Evolutionary conservation across 768 basidiomycete species (phyloP), one percentile per base, ranked within the genome.

Genomic region (Kwoniella pini): DNA sequence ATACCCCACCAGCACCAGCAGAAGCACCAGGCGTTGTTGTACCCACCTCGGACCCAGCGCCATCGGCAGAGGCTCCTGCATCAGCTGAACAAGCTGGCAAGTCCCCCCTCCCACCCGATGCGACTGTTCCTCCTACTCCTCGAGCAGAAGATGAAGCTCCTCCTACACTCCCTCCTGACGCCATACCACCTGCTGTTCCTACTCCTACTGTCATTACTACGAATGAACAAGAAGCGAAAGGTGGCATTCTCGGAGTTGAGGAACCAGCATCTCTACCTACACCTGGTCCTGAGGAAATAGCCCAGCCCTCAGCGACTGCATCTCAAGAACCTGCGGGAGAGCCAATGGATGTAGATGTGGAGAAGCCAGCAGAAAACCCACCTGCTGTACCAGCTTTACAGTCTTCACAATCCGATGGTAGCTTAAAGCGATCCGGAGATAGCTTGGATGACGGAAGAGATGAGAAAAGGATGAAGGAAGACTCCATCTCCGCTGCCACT

Each of bases 271-370:
- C 80, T 7, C 56, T 74, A 17, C 70, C 78, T 3, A 33, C 65
- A 36, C 59, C 64, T 17, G 62, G 64, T n/a, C 62, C 67, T 30
- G 59, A 71, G 7, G 57, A 72, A 17, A 73, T 72, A 5, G 72
- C 77, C 4, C 73, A 71, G 64, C 59, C 72, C 48, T 57, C 79
- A 57, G 56, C 73, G 65, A 55, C 65, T 54, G 43, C 80, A 13
- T 74, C 72, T 11, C 70, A 68, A 66, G 48, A 31, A 28, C 61
- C 74, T 54, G 74, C 74, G 12, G 40, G 45, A 33, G 63, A 64
- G 17, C 52, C 64, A 9, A 71, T 71, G 68, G 72, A 74, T 28
- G 43, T 74, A 3, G 72, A 74, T 49, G 51, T 57, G 13, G 42
- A 24, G 1, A 60, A 54, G 42, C 52, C 54, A 31, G 63, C 7